Evolutionary conservation across 805 yeast species (phyloP).

Genomic region (Candida silvicultrix): DNA sequence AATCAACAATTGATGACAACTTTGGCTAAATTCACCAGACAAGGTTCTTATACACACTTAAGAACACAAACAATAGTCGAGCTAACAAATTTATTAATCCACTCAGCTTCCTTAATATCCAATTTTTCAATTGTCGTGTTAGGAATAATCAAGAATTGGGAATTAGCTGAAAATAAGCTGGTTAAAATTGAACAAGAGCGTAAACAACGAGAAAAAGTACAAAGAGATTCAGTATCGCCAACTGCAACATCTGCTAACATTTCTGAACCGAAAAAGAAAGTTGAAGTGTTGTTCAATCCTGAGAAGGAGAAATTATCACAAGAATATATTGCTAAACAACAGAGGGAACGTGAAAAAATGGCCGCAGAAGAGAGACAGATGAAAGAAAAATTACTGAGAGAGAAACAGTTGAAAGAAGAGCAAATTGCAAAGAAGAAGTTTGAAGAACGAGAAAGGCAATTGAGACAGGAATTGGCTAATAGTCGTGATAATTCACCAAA

Average conservation of each 20-base stretch:
- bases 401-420: constrained; percentile 8
- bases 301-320: constrained; percentile 12
- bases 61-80: constrained; percentile 28
- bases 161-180: constrained; percentile 4
- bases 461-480: constrained; percentile 11
- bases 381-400: constrained; percentile 9
- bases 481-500: constrained; percentile 9
- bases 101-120: constrained; percentile 5
- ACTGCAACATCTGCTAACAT: neutral
- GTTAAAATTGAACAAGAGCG: constrained; percentile 2
- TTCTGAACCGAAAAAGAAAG: constrained; percentile 1
- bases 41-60: constrained; percentile 28
- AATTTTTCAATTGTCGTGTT: constrained; percentile 4
- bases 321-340: constrained; percentile 13
- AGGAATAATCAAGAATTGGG: constrained; percentile 17
- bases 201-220: neutral
- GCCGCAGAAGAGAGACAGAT: constrained; percentile 9
- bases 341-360: constrained; percentile 11
- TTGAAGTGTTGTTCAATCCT: constrained; percentile 12
- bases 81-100: constrained; percentile 12
- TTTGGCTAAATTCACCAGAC: constrained; percentile 33
- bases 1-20: constrained; percentile 39
- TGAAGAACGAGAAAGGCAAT: constrained; percentile 13
- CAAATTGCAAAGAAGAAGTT: constrained; percentile 7
- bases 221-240: neutral